A percentile compares a stretch with the other conserved stretches of the same genome.
Evolutionary conservation across 768 basidiomycete species (phyloP).

Genomic region (Lentinula aciculospora): DNA sequence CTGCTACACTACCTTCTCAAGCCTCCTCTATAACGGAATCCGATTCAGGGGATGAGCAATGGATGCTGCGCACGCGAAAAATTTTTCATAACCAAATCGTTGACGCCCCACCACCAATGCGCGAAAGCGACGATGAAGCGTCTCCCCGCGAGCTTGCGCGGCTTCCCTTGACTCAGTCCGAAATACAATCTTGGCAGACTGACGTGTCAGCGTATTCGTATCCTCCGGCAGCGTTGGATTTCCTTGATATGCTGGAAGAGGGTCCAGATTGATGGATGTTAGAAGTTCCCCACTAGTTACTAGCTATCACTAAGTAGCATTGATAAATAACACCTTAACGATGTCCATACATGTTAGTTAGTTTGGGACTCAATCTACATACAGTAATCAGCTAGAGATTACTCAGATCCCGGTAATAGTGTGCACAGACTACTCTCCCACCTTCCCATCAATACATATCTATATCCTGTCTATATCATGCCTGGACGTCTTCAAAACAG

Average conservation of each 20-base stretch:
- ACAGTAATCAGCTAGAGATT: too few species aligned
- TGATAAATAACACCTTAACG: not conserved
- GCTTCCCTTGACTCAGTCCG: not conserved
- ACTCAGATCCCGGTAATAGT: too few species aligned
- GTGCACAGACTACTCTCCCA: too few species aligned
- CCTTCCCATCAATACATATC: too few species aligned
- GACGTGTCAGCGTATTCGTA: slow-evolving; percentile 2
- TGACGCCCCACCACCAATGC: not conserved
- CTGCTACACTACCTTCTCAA: not conserved
- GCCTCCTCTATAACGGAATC: slow-evolving; percentile 31
- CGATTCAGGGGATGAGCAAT: slow-evolving; percentile 26
- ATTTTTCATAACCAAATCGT: not conserved
- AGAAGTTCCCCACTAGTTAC: too few species aligned
- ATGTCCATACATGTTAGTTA: not conserved
- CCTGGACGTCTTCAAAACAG: slow-evolving; percentile 64
- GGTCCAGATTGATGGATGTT: slow-evolving; percentile 4
- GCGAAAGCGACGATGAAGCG: not conserved
- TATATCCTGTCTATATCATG: slow-evolving; percentile 32
- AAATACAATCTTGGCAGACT: slow-evolving; percentile 4
- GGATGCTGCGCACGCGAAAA: slow-evolving; percentile 5
- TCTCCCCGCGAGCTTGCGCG: not conserved
- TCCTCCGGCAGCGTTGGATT: not conserved
- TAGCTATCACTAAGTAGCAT: too few species aligned
- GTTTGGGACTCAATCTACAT: too few species aligned
- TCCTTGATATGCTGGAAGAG: slow-evolving; percentile 1